Evolutionary conservation across 1,139 yeast species (phyloP).

Genomic region (Suhomyces atakaporum): DNA sequence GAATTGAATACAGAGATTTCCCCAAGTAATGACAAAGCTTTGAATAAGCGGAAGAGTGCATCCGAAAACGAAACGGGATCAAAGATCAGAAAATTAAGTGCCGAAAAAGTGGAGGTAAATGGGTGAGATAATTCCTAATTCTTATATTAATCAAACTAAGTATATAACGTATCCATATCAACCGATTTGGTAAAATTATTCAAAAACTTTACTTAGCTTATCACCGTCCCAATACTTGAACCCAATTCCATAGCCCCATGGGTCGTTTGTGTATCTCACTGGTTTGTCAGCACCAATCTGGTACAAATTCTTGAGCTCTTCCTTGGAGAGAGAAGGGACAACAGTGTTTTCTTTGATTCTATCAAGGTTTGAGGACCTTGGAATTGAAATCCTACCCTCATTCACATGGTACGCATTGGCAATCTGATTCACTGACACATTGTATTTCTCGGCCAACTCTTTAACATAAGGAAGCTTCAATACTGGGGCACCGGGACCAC

Average conservation of each 20-base stretch:
- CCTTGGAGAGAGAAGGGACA: conserved; percentile 42
- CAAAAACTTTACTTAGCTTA: conserved; percentile 17
- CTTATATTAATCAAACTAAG: no score
- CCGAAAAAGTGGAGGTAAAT: not conserved
- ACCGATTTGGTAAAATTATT: conserved; percentile 3
- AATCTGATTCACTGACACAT: conserved; percentile 36
- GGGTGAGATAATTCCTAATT: no score
- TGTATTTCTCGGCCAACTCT: conserved; percentile 34
- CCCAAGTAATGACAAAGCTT: not conserved
- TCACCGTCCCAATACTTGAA: conserved; percentile 42
- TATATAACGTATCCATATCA: not conserved
- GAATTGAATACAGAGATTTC: not conserved
- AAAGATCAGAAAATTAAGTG: not conserved
- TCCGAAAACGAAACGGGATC: not conserved
- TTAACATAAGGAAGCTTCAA: conserved; percentile 34
- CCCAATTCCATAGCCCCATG: conserved; percentile 42
- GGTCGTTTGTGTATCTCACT: conserved; percentile 34
- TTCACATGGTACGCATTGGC: conserved; percentile 41
- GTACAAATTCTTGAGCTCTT: conserved; percentile 46
- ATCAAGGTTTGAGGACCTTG: conserved; percentile 41
- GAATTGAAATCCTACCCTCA: conserved; percentile 34
- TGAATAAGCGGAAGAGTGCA: not conserved
- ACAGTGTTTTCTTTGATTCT: conserved; percentile 33
- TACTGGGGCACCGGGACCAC: conserved; percentile 39
- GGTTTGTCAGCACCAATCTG: conserved; percentile 48